Percentiles rank a stretch among this genome's conserved stretches.
Evolutionary conservation across 768 basidiomycete genomes (phyloP).

Genomic region (Leucocoprinus leucothites): DNA sequence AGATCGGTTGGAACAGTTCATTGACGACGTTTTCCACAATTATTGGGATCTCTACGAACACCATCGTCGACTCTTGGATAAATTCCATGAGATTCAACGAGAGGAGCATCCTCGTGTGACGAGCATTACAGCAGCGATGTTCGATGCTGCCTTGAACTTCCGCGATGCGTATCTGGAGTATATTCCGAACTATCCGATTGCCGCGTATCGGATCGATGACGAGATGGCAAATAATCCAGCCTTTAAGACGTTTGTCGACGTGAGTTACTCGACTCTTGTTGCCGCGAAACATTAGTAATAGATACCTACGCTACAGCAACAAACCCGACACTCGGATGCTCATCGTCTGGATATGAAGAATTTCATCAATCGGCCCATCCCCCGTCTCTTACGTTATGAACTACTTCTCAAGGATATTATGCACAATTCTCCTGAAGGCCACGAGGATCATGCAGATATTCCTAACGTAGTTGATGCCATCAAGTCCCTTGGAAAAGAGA

Average conservation of each 20-base stretch:
- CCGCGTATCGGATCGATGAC: slow-evolving; percentile 82
- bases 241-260: slow-evolving; percentile 72
- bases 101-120: slow-evolving; percentile 82
- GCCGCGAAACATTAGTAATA: not conserved
- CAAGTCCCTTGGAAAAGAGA: slow-evolving; percentile 82
- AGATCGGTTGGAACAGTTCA: slow-evolving; percentile 71
- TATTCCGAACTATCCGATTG: slow-evolving; percentile 87
- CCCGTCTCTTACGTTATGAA: slow-evolving; percentile 85
- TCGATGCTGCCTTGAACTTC: slow-evolving; percentile 91
- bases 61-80: slow-evolving; percentile 72
- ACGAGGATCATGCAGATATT: slow-evolving; percentile 82
- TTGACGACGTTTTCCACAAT: slow-evolving; percentile 89
- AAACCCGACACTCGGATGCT: slow-evolving; percentile 62
- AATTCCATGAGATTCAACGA: slow-evolving; percentile 82
- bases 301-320: not conserved
- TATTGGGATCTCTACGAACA: slow-evolving; percentile 71
- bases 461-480: slow-evolving; percentile 87
- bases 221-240: slow-evolving; percentile 80
- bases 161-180: slow-evolving; percentile 92
- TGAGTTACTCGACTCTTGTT: slow-evolving; percentile 51
- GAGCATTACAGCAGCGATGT: slow-evolving; percentile 79
- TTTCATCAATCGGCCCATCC: slow-evolving; percentile 91
- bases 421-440: slow-evolving; percentile 67
- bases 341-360: slow-evolving; percentile 88
- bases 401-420: slow-evolving; percentile 78